Percentiles rank a stretch among this genome's conserved stretches.
These are phyloP conservation scores for Corchorus capsularis DNA, from an alignment of 345 rosid genomes.

Conservation along the genomic window DNA sequence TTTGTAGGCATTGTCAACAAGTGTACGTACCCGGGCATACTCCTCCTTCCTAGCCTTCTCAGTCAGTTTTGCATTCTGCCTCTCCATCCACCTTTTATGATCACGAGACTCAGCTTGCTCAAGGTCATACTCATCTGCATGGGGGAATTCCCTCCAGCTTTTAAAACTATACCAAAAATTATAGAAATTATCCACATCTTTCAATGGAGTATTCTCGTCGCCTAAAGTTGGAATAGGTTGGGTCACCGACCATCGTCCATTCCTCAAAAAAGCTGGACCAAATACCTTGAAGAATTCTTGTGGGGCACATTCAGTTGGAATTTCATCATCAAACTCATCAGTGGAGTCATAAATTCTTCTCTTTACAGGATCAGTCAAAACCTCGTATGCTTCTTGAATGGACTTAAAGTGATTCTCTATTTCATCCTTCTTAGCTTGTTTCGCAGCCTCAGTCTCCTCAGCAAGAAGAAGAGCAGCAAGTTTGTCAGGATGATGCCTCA, in stretches of 20 bases:
- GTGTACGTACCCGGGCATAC: constrained; percentile 76
- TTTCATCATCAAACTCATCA: constrained; percentile 96
- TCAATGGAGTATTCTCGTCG: constrained; percentile 60
- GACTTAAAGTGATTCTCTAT: constrained; percentile 84
- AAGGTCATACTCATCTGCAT: constrained; percentile 90
- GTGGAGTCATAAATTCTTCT: constrained; percentile 94
- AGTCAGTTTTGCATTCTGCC: constrained; percentile 85
- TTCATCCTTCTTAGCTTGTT: constrained; percentile 90
- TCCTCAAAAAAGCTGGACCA: constrained; percentile 96
- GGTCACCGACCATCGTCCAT: constrained; percentile 92
- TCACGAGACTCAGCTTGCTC: constrained; percentile 98
- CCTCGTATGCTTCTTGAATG: constrained; percentile 95
- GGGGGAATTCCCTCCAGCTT: constrained; percentile 99
- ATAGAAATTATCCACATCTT: constrained; percentile 81
- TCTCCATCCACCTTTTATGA: constrained; percentile 99
- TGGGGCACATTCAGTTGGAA: constrained; percentile 81
- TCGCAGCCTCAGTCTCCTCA: constrained; percentile 90
- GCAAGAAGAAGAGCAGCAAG: constrained; percentile 81
- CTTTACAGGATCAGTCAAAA: constrained; percentile 81
- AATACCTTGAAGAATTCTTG: constrained; percentile 96
- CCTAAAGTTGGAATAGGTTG: constrained; percentile 83
- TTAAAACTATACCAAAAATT: constrained; percentile 87
- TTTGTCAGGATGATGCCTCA: constrained; percentile 96
- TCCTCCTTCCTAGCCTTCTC: constrained; percentile 96
- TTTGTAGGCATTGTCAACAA: constrained; percentile 90